Evolutionary conservation across 2,329 filamentous ascomycete species (phyloP), one percentile per base, ranked within the genome.

Genomic region (Penicillium polonicum): DNA sequence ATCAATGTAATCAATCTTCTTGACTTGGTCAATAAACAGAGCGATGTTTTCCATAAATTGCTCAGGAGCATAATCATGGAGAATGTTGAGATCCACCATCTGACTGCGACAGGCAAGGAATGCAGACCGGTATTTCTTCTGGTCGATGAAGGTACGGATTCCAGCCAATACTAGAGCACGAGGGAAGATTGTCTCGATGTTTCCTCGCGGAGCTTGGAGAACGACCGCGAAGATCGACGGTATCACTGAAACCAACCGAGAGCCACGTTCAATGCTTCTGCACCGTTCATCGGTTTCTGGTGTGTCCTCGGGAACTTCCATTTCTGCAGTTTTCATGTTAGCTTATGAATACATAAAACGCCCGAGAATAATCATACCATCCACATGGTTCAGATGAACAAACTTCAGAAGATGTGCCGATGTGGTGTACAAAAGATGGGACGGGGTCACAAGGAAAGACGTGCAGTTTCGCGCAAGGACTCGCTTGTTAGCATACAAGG

Each of bases 71-170:
- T 97, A 91, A 70, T 99, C 94, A 69, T 96, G 93, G 2, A 99
- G 80, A 60, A 99, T 93, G 70, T 99, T 99, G 89, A 97, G 92
- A 70, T 99, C 94, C 0, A 99, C 94, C 65, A 95, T 86, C 72
- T 99, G 95, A 23, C 88, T 93, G 50, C 94, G 87, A 72, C 94
- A 97, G 61, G 91, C 88, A 23, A 89, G 80, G 71, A 97, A 99
- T 0, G 94, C 94, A 51, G 85, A 85, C 48, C 83, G 85, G 70
- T 97, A 99, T 67, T 94, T 86, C 72, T 89, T 90, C 33, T 84
- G 80, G 53, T 92, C 88, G 51, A 99, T 90, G 51, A 89, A 85
- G 49, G 85, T 84, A 48, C 94, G 85, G 55, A 99, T 95, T 27
- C 92, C 92, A 2, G 92, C 91, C 48, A 99, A 81, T 0, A 99